Conservation (phyloP, 495 filamentous ascomycete species). For the Penicillium alfredii region DNA sequence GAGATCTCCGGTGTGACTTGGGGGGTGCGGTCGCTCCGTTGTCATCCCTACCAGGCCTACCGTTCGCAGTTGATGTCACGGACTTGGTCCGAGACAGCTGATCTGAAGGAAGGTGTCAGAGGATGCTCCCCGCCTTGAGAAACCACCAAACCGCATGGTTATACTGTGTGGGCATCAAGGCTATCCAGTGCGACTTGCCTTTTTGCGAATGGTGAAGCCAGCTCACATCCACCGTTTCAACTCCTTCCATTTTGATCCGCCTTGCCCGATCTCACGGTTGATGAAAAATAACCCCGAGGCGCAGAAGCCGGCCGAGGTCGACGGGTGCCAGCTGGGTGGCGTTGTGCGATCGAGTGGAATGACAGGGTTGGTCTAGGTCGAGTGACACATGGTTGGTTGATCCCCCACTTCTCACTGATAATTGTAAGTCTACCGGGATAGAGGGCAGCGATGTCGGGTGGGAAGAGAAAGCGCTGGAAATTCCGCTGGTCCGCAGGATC, state of each 20-base stretch:
- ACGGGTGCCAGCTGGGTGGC: conserved; percentile 18
- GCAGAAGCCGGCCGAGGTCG: not conserved
- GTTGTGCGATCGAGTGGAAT: conserved; percentile 16
- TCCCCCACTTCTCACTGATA: conserved; percentile 14
- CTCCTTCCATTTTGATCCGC: conserved; percentile 48
- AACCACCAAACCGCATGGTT: not conserved
- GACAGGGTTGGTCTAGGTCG: conserved; percentile 21
- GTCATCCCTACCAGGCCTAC: conserved; percentile 19
- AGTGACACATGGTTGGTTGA: conserved; percentile 26
- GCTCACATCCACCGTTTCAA: conserved; percentile 62
- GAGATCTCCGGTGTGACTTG: conserved; percentile 20
- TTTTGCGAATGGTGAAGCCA: conserved; percentile 64
- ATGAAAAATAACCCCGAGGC: too few relatives aligned
- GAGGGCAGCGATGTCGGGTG: too few relatives aligned
- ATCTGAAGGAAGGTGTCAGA: conserved; percentile 17
- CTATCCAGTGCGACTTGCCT: conserved; percentile 37
- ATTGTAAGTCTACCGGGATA: conserved; percentile 3
- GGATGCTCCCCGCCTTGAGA: conserved; percentile 5
- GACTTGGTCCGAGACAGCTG: conserved; percentile 39
- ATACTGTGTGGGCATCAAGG: not conserved
- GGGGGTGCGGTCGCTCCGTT: conserved; percentile 15
- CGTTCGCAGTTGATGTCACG: conserved; percentile 26
- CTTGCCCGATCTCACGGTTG: not conserved
- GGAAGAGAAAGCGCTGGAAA: conserved; percentile 1
- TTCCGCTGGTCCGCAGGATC: conserved; percentile 6